phyloP scores from a whole-genome alignment of 2,329 filamentous ascomycete species.

The Bipolaris oryzae region DNA sequence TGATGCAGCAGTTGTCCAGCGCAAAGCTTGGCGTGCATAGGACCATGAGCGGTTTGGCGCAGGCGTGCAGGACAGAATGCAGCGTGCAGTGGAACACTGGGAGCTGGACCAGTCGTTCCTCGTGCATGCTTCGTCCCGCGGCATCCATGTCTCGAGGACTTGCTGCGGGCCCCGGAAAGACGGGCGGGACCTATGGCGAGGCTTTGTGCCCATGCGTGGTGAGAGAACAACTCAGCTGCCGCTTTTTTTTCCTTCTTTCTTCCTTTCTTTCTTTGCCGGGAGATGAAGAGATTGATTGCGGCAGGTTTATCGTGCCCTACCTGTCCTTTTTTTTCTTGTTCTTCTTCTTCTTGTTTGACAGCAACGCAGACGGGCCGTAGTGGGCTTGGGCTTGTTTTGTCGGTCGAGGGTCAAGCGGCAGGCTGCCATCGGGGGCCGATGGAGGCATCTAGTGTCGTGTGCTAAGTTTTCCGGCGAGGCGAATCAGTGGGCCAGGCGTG shows the following conservation, averaged over 20 bases:
- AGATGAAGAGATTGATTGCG: not conserved
- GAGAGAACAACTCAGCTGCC: constrained; percentile 16
- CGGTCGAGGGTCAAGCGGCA: not conserved
- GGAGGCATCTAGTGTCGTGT: not conserved
- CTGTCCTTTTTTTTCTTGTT: not conserved
- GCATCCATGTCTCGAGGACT: constrained; percentile 15
- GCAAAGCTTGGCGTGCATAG: not conserved
- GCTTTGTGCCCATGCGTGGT: constrained; percentile 8
- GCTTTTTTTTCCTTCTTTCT: not conserved
- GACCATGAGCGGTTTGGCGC: constrained; percentile 4
- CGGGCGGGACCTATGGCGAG: constrained; percentile 8
- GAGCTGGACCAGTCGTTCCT: constrained; percentile 18
- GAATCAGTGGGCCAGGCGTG: constrained; percentile 10
- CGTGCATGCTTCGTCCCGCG: constrained; percentile 20
- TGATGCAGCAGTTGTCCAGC: not conserved
- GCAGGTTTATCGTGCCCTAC: not conserved
- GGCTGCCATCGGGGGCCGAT: not conserved
- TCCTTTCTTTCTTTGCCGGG: not conserved
- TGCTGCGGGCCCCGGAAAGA: constrained; percentile 7
- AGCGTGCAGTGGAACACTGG: constrained; percentile 12
- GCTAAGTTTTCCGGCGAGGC: constrained; percentile 1
- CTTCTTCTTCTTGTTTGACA: not conserved
- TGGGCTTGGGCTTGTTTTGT: not conserved
- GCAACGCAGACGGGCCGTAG: not conserved
- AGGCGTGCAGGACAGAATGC: constrained; percentile 6